Conservation (phyloP, 2,329 filamentous ascomycete species). For the Phaeomoniella chlamydospora region DNA sequence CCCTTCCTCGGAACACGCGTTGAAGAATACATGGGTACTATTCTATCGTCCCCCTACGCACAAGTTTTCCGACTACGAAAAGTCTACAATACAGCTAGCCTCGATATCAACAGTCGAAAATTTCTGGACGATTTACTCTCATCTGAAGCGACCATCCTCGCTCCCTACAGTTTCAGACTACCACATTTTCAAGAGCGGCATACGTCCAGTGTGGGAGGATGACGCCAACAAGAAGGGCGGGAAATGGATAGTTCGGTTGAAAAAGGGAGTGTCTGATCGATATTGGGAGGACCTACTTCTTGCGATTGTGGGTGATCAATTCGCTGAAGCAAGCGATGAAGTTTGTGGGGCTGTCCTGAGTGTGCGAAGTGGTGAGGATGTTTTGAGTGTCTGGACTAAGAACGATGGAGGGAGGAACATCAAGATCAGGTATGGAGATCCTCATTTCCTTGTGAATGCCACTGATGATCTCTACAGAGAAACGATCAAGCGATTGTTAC, state of each 20-base stretch:
- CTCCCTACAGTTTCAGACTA: conserved; percentile 92
- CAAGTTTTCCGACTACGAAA: conserved; percentile 97
- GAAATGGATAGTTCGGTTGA: conserved; percentile 93
- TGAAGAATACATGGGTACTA: conserved; percentile 86
- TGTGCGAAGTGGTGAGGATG: conserved; percentile 89
- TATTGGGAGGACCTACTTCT: conserved; percentile 94
- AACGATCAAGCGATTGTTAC: conserved; percentile 80
- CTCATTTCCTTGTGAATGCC: not conserved
- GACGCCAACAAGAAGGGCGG: conserved; percentile 91
- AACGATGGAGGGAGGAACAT: conserved; percentile 86
- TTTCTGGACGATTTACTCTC: conserved; percentile 78
- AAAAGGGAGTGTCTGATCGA: conserved; percentile 91
- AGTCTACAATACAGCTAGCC: conserved; percentile 80
- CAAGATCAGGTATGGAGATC: conserved; percentile 66
- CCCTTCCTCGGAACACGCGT: conserved; percentile 34
- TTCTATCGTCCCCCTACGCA: conserved; percentile 96
- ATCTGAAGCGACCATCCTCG: conserved; percentile 76
- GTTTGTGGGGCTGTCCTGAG: conserved; percentile 91
- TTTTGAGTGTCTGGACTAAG: conserved; percentile 94
- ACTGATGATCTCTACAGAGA: conserved; percentile 61
- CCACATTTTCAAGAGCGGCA: conserved; percentile 93
- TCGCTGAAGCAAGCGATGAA: conserved; percentile 81
- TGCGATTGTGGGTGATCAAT: conserved; percentile 86
- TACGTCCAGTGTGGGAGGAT: conserved; percentile 96
- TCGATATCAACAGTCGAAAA: conserved; percentile 71